These are phyloP conservation scores for Hyaloperonospora arabidopsidis DNA, from an alignment of 352 stramenopile genomes.

Conservation along the genomic window DNA sequence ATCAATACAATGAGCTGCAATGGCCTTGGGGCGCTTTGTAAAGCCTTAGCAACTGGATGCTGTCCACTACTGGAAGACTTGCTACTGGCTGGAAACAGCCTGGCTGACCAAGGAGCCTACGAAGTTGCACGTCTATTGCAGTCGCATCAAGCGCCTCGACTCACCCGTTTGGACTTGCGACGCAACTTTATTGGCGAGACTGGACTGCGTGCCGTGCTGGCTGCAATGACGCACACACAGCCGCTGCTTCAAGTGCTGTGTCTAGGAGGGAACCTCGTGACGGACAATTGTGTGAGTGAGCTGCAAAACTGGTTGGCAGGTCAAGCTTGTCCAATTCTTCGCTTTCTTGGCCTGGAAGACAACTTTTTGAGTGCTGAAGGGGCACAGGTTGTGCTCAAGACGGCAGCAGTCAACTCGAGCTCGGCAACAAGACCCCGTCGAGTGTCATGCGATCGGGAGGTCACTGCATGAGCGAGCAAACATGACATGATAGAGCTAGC, in stretches of 20 bases:
- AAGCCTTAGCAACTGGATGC: slow-evolving; percentile 33
- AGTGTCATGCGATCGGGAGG: slow-evolving; percentile 37
- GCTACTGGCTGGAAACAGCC: slow-evolving; percentile 57
- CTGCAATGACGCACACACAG: slow-evolving; percentile 19
- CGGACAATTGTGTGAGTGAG: slow-evolving; percentile 58
- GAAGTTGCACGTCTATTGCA: slow-evolving; percentile 43
- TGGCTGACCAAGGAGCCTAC: slow-evolving; percentile 44
- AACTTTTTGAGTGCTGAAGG: slow-evolving; percentile 66
- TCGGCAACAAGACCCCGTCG: slow-evolving; percentile 45
- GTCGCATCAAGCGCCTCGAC: slow-evolving; percentile 22
- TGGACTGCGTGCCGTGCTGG: slow-evolving; percentile 38
- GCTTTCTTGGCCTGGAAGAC: slow-evolving; percentile 72
- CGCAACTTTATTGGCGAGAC: slow-evolving; percentile 68
- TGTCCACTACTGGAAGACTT: slow-evolving; percentile 51
- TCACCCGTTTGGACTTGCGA: slow-evolving; percentile 53
- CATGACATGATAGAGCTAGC: background rate
- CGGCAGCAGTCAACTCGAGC: slow-evolving; percentile 31
- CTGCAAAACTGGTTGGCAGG: slow-evolving; percentile 36
- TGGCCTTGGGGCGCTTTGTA: slow-evolving; percentile 32
- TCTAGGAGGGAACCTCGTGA: slow-evolving; percentile 76
- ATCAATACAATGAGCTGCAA: slow-evolving; percentile 58
- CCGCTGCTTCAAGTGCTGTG: slow-evolving; percentile 56
- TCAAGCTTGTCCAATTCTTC: slow-evolving; percentile 36
- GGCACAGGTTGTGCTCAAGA: slow-evolving; percentile 56
- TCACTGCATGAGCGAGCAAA: slow-evolving; percentile 6